Base-by-base conservation (phyloP, 1,284 basidiomycete species). In the Athelia psychrophila region DNA sequence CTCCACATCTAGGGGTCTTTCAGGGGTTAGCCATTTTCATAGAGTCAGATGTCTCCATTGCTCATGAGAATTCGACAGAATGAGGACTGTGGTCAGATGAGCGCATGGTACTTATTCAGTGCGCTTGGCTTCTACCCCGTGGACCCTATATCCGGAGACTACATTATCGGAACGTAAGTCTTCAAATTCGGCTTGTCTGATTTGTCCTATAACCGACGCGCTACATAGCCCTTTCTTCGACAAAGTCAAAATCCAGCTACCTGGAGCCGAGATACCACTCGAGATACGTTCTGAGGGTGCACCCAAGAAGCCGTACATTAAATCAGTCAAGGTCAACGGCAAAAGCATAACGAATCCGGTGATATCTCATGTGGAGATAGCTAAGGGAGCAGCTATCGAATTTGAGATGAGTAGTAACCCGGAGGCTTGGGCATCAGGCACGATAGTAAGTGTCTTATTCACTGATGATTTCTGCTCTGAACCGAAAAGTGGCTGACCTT, bases 11-110 rank as follows among this genome's bases (percentile, higher is more conserved):
- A 78, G 77, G 50, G 88, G 88, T 6, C 71, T 89, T 2, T 79
- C 84, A 12, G 87, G 87, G n/a, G 86, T 86, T 61, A 25, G 76
- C 65, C 1, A 8, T 35, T 20, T 44, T 18, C 18, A 32, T 44
- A 36, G 18, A 22, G 40, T 47, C 25, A 25, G 30, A 22, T n/a
- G n/a, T n/a, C n/a, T n/a, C n/a, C n/a, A n/a, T n/a, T n/a, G n/a
- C n/a, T n/a, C 12, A 36, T 32, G 42, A 47, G 18, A 50, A 23
- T 23, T 19, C 25, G n/a, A 12, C 58, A 90, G 83, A 94, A 93
- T 61, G 91, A 94, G 65, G 91, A 94, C 60, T 93, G 91, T 58
- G 91, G 91, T 0, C 91, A 93, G 64, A 93, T 93, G 88, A 89
- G 85, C 60, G 86, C 90, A 0, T 93, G 91, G 91, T 93, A 87